Conservation (phyloP, 495 filamentous ascomycete genomes). For the Corynascus novoguineensis region DNA sequence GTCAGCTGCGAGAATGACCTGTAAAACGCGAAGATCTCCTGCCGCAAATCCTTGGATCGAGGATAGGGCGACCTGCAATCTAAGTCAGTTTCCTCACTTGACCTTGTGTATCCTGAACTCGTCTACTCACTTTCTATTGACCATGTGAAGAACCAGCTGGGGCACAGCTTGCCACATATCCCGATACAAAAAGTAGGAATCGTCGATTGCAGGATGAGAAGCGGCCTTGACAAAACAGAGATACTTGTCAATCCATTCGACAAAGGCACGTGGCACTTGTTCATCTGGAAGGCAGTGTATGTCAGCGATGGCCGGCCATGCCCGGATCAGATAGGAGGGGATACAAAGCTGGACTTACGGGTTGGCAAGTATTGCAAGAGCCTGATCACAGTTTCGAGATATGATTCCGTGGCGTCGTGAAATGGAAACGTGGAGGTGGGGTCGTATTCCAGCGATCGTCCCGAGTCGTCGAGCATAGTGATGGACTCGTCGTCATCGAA, state of each 20-base stretch:
- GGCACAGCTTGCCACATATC: constrained; percentile 34
- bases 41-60: constrained; percentile 15
- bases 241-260: constrained; percentile 42
- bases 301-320: constrained; percentile 24
- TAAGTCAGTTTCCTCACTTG: constrained; percentile 5
- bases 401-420: constrained; percentile 33
- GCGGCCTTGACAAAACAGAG: constrained; percentile 27
- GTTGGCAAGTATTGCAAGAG: constrained; percentile 36
- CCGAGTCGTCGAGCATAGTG: constrained; percentile 1
- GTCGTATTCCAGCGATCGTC: constrained; percentile 21
- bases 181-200: constrained; percentile 36
- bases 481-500: constrained; percentile 22
- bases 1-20: constrained; percentile 27
- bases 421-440: constrained; percentile 38
- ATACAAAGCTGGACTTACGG: constrained; percentile 25
- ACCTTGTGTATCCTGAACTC: no score
- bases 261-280: constrained; percentile 33
- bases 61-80: constrained; percentile 12
- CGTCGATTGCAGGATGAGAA: constrained; percentile 21
- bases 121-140: constrained; percentile 23
- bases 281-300: constrained; percentile 30
- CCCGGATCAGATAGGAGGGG: constrained; percentile 7
- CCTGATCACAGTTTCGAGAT: constrained; percentile 33
- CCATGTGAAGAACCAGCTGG: constrained; percentile 16
- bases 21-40: constrained; percentile 30